Conservation (phyloP, 2,329 filamentous ascomycete species). For the Colletotrichum filicis region DNA sequence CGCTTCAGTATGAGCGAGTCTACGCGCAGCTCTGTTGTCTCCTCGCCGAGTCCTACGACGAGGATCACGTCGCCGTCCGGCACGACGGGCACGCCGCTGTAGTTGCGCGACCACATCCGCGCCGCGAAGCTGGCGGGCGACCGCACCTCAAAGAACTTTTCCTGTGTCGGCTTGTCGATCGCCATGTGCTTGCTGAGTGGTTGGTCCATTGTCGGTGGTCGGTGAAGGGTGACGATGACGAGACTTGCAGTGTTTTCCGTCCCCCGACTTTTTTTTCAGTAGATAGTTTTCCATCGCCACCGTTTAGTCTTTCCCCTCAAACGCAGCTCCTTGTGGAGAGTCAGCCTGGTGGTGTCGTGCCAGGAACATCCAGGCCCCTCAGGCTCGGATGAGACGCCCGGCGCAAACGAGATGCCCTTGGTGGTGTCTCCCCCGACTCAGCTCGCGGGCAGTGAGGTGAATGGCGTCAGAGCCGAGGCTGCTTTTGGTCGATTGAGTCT, state of each 20-base stretch:
- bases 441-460: conserved; percentile 5
- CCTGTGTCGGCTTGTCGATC: conserved; percentile 26
- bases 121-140: conserved; percentile 33
- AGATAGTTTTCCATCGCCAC: conserved; percentile 3
- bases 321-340: conserved; percentile 24
- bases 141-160: conserved; percentile 32
- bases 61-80: conserved; percentile 39
- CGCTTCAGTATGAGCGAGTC: conserved; percentile 40
- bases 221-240: background rate
- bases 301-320: conserved; percentile 33
- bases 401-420: conserved; percentile 10
- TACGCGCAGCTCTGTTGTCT: conserved; percentile 29
- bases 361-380: conserved; percentile 24
- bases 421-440: conserved; percentile 31
- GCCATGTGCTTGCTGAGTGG: conserved; percentile 19
- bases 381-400: conserved; percentile 32
- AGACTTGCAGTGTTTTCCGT: background rate
- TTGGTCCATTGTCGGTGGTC: conserved; percentile 16
- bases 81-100: conserved; percentile 27
- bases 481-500: background rate
- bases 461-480: conserved; percentile 20
- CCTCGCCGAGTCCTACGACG: conserved; percentile 36
- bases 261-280: background rate
- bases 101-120: conserved; percentile 33
- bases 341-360: conserved; percentile 20